Base-by-base conservation (phyloP, 75 land plant genomes). In the Cryptomeria japonica region DNA sequence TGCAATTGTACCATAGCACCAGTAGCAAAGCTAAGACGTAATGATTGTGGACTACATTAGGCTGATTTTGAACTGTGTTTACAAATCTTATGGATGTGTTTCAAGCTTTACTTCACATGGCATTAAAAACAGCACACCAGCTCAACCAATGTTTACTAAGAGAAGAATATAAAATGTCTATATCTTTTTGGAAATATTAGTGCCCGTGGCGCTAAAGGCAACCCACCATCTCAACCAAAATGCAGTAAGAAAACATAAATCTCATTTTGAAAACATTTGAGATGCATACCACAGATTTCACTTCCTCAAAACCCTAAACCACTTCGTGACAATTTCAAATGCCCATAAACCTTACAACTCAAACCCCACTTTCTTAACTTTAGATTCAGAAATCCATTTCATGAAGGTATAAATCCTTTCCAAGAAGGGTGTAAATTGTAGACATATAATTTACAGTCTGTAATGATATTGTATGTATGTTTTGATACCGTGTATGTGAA, bases 261-360 rank as follows among this genome's bases (percentile, higher is more conserved):
- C 36, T 72, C 36, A 10, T 12, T 44, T 79, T 42, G n/a, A 39
- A 80, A 28, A 80, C 25, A 80, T 44, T 25, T 8, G 19, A 85
- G 22, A 36, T 16, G 34, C 9, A 10, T 16, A 56, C 18, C 25
- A 3, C 13, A 85, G 9, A 70, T 36, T 64, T 36, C 12, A 11
- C 31, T 18, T 44, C 28, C n/a, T n/a, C 49, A 80, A 80, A 80
- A 39, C 84, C 84, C 84, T 80, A 80, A 80, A 80, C 28, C 84
- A n/a, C n/a, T 44, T 41, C 6, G 47, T 6, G 3, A 72, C 36
- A 72, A 14, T 72, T 72, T 32, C 36, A 72, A 72, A 72, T 31
- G 37, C 12, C 36, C 32, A 31, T 72, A 28, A n/a, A 72, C 76
- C 28, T 31, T 28, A 25, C 28, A 80, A 41, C 84, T 47, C 49